These are phyloP conservation scores for Ophiorrhiza pumila DNA, from an alignment of 257 asterid genomes.

Conservation along the genomic window DNA sequence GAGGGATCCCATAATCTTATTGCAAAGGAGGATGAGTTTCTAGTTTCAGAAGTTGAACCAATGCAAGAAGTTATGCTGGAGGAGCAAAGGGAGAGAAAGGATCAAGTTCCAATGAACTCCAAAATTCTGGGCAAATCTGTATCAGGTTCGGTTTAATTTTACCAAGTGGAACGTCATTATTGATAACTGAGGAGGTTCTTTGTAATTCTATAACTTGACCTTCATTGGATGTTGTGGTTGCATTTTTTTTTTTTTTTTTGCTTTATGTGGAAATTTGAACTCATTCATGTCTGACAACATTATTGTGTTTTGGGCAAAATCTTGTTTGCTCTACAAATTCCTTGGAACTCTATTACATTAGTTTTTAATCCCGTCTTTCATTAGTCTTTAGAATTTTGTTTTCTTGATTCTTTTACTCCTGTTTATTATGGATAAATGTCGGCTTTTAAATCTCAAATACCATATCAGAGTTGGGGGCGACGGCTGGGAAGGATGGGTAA, in stretches of 20 bases:
- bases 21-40: constrained; percentile 19
- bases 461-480: not conserved
- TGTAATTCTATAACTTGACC: not conserved
- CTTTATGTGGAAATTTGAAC: not conserved
- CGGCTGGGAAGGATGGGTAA: not conserved
- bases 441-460: not conserved
- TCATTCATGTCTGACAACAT: not conserved
- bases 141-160: constrained; percentile 31
- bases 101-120: constrained; percentile 17
- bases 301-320: not conserved
- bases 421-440: not conserved
- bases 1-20: constrained; percentile 27
- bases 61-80: constrained; percentile 23
- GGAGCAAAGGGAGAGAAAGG: constrained; percentile 23
- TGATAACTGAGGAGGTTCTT: not conserved
- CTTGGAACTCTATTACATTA: not conserved
- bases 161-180: not conserved
- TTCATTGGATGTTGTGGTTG: not conserved
- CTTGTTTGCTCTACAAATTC: not conserved
- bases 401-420: not conserved
- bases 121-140: constrained; percentile 31
- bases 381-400: not conserved
- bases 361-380: not conserved
- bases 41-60: constrained; percentile 27
- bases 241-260: not conserved